Base-by-base conservation (phyloP, 495 filamentous ascomycete genomes). In the Hypoxylon fuscum region DNA sequence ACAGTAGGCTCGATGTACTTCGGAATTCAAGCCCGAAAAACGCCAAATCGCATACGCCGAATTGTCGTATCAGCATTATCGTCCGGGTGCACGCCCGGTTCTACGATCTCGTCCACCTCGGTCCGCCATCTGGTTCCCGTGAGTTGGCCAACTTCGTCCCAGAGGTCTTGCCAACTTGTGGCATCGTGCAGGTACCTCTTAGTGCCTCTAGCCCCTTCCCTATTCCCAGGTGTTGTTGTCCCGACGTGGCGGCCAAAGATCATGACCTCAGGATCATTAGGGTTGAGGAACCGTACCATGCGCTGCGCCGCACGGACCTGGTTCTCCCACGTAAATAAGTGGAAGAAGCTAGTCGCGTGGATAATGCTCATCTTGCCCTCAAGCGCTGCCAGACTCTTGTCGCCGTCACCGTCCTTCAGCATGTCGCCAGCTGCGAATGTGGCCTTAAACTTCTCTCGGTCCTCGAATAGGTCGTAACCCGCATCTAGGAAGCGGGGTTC, bases 241-340 rank as follows among this genome's bases (percentile, higher is more conserved):
- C 79, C 77, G 22, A 77, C 62, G 41, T 83, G 80, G 8, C 77
- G 72, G 4, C 80, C 79, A 25, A 77, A 59, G 10, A 81, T 66
- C 61, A 77, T 75, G 15, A 73, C 68, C 15, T 72, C 75, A 0
- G 59, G 63, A 31, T 68, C 59, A 12, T 73, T 66, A 5, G 68
- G 58, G 50, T 72, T 70, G 18, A 81, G 55, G 42, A 74, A 66
- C n/a, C 40, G 57, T 4, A 76, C 71, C 43, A 80, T 65, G 22
- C 75, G 68, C 21, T 17, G 64, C 1, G 71, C 75, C 14, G 64
- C 75, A 2, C 55, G 54, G 10, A 80, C 34, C 47, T 80, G 76
- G 1, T 71, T 54, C 9, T 71, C 68, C 69, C 74, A 77, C 4
- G 73, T 71, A 66, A 77, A 81, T 15, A 80, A 68, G 43, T 82